Conservation (phyloP, 768 basidiomycete genomes). For the Tricholoma sp. region DNA sequence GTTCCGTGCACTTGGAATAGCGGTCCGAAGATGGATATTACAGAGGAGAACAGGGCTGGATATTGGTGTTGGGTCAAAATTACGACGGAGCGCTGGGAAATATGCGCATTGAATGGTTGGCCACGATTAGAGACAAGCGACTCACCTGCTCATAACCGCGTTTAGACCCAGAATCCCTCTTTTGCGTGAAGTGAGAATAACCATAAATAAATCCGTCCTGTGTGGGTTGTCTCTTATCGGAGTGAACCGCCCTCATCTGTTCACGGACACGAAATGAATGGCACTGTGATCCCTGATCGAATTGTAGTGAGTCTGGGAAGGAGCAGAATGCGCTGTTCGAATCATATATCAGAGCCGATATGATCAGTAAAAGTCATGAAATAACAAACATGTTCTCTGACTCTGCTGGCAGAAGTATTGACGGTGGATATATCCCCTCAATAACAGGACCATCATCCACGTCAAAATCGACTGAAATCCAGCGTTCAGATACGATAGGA, state of each 20-base stretch:
- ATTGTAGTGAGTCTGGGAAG: constrained; percentile 85
- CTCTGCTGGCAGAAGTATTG: constrained; percentile 60
- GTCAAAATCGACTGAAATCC: constrained; percentile 72
- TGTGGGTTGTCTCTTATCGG: constrained; percentile 30
- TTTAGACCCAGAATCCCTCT: constrained; percentile 56
- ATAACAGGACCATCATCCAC: constrained; percentile 81
- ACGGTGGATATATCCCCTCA: constrained; percentile 60
- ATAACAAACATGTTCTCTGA: constrained; percentile 77
- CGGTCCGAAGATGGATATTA: constrained; percentile 67
- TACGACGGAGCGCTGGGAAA: constrained; percentile 65
- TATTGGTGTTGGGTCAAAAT: constrained; percentile 77
- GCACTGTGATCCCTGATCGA: constrained; percentile 75
- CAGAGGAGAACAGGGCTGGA: constrained; percentile 74
- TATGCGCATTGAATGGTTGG: not conserved
- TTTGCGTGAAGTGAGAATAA: constrained; percentile 72
- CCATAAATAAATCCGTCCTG: constrained; percentile 73
- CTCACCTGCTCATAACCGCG: constrained; percentile 77
- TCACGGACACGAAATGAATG: constrained; percentile 86
- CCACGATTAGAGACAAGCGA: not conserved
- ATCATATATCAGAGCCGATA: constrained; percentile 5
- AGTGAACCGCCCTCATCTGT: constrained; percentile 23
- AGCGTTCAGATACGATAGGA: not conserved
- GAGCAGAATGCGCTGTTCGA: constrained; percentile 77
- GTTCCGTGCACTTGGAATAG: constrained; percentile 67
- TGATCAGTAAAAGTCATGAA: not conserved